Evolutionary conservation across 202 grass and related monocot genomes (phyloP).

Genomic region (Carex sylvatica): DNA sequence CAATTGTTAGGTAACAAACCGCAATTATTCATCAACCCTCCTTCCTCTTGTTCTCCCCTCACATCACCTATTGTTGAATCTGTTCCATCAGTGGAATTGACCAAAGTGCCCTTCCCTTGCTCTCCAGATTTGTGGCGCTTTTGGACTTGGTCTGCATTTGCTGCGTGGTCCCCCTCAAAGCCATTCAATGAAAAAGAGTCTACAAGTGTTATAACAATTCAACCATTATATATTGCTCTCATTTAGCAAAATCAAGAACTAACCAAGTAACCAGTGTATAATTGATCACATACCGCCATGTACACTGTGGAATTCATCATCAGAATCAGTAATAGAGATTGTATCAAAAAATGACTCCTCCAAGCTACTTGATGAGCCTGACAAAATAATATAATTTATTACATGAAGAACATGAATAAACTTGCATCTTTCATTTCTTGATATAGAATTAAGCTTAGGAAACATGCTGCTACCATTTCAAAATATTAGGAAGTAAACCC

Average conservation of each 20-base stretch:
- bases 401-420: constrained; percentile 11
- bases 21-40: constrained; percentile 63
- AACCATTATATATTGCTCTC: neutral
- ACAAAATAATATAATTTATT: constrained; percentile 12
- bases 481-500: neutral
- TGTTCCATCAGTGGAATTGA: constrained; percentile 55
- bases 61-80: constrained; percentile 32
- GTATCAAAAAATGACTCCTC: constrained; percentile 92
- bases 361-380: constrained; percentile 50
- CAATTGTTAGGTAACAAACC: constrained; percentile 75
- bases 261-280: constrained; percentile 7
- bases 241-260: neutral
- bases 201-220: constrained; percentile 31
- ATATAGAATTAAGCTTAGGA: constrained; percentile 11
- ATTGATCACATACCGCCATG: constrained; percentile 61
- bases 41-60: constrained; percentile 35
- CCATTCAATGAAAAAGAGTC: constrained; percentile 69
- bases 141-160: constrained; percentile 40
- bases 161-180: constrained; percentile 43
- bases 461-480: neutral
- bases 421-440: neutral
- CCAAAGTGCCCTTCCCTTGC: constrained; percentile 39
- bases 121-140: constrained; percentile 59
- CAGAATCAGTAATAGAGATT: constrained; percentile 53
- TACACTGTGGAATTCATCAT: constrained; percentile 93